Conservation (phyloP, 352 stramenopile genomes). For the Halophytophthora batemanensis region DNA sequence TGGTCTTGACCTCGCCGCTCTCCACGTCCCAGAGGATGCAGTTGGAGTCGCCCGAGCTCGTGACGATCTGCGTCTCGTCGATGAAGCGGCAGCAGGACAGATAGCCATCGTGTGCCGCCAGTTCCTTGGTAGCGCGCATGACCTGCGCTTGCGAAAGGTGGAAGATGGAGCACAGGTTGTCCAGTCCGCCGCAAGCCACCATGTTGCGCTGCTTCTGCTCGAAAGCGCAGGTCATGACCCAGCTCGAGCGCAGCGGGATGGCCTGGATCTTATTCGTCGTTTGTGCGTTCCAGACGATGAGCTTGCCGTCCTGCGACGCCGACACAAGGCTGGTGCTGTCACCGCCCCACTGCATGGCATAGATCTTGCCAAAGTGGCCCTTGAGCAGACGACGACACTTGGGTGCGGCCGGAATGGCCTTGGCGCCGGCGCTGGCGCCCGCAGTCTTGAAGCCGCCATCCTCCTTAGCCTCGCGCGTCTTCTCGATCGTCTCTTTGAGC, state of each 20-base stretch:
- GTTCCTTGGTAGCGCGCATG: slow-evolving; percentile 92
- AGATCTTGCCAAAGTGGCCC: slow-evolving; percentile 99
- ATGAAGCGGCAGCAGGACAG: slow-evolving; percentile 98
- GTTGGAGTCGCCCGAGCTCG: slow-evolving; percentile 95
- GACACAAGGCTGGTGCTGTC: slow-evolving; percentile 90
- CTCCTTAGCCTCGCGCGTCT: slow-evolving; percentile 71
- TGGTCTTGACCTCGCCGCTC: slow-evolving; percentile 90
- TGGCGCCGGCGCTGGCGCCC: slow-evolving; percentile 56
- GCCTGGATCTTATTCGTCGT: slow-evolving; percentile 97
- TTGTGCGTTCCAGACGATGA: slow-evolving; percentile 98
- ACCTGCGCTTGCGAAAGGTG: slow-evolving; percentile 90
- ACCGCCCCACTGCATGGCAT: slow-evolving; percentile 97
- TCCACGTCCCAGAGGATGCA: slow-evolving; percentile 99
- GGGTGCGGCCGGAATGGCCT: slow-evolving; percentile 76
- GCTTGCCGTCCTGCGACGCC: slow-evolving; percentile 97
- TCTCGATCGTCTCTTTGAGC: slow-evolving; percentile 87
- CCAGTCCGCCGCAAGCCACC: slow-evolving; percentile 97
- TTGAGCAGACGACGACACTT: slow-evolving; percentile 95
- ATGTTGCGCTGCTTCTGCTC: slow-evolving; percentile 97
- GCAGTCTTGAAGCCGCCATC: slow-evolving; percentile 76
- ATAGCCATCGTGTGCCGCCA: slow-evolving; percentile 98
- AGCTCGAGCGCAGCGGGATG: slow-evolving; percentile 96
- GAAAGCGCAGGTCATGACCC: slow-evolving; percentile 99
- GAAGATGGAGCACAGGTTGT: slow-evolving; percentile 99
- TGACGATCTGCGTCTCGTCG: slow-evolving; percentile 92